phyloP scores from a whole-genome alignment of 169 alveolate genomes.

The Perkinsus olseni region DNA sequence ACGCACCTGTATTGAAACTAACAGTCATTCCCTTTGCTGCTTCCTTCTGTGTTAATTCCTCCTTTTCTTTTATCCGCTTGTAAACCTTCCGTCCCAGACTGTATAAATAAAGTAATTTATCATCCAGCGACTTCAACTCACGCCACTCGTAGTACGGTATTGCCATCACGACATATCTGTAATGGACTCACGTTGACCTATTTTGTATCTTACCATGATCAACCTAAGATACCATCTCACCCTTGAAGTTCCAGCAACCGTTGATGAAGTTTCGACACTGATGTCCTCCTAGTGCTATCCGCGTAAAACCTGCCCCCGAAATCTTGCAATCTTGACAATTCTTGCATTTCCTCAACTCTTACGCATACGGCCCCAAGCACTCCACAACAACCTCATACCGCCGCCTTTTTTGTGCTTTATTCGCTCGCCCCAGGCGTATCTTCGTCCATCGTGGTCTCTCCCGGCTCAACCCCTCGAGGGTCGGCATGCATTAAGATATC shows the following conservation, averaged over 20 bases:
- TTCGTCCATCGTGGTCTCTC: neutral
- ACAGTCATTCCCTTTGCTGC: neutral
- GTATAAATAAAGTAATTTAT: neutral
- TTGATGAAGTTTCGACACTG: neutral
- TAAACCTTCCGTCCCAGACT: neutral
- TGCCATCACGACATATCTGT: neutral
- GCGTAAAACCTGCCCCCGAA: neutral
- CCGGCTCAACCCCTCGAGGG: neutral
- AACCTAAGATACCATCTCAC: neutral
- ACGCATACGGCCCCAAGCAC: neutral
- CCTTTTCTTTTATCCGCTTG: neutral
- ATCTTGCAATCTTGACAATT: neutral
- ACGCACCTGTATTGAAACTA: neutral
- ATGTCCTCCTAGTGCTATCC: neutral
- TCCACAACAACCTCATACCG: neutral
- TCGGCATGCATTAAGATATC: neutral
- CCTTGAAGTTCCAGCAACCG: neutral
- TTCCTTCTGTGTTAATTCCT: neutral
- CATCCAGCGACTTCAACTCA: neutral
- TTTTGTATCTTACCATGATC: neutral
- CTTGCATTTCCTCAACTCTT: neutral
- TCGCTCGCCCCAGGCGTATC: neutral
- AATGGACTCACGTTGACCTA: neutral
- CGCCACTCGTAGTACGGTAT: neutral
- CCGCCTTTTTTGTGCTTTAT: neutral